A percentile compares a stretch with the other conserved stretches of the same genome.
Evolutionary conservation across 805 yeast genomes (phyloP).

Genomic region (Danielia reshetovae): DNA sequence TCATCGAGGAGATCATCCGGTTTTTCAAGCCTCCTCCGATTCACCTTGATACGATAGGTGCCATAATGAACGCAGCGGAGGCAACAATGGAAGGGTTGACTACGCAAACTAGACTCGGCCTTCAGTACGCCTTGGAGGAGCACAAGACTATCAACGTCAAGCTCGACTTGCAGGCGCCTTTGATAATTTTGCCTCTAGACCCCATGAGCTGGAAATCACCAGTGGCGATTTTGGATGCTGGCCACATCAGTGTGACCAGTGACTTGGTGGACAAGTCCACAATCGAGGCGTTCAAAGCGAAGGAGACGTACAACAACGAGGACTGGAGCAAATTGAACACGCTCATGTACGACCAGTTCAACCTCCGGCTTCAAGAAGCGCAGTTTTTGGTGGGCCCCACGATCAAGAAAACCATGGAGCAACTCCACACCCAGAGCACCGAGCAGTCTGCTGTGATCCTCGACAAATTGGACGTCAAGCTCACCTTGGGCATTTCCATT

Average conservation of each 20-base stretch:
- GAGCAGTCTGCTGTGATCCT: conserved; percentile 58
- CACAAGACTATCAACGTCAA: conserved; percentile 86
- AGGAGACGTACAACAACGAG: conserved; percentile 51
- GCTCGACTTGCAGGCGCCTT: conserved; percentile 90
- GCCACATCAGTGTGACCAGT: conserved; percentile 81
- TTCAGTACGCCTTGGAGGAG: conserved; percentile 90
- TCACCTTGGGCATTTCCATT: conserved; percentile 77
- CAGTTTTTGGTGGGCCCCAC: conserved; percentile 85
- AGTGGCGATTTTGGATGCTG: conserved; percentile 91
- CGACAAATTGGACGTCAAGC: conserved; percentile 70
- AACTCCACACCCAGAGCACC: conserved; percentile 46
- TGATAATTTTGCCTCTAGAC: conserved; percentile 80
- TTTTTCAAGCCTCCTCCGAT: conserved; percentile 87
- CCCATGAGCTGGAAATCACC: conserved; percentile 79
- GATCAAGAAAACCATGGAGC: conserved; percentile 71
- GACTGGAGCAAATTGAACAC: conserved; percentile 77
- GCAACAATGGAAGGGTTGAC: conserved; percentile 90
- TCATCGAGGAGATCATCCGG: conserved; percentile 66
- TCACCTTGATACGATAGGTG: conserved; percentile 84
- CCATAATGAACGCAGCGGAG: conserved; percentile 91
- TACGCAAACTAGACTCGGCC: conserved; percentile 82
- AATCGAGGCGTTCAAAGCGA: conserved; percentile 64
- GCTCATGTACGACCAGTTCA: conserved; percentile 87
- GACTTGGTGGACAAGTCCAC: conserved; percentile 71
- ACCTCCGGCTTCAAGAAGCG: conserved; percentile 73